phyloP scores from a whole-genome alignment of 2,329 filamentous ascomycete species.

The Apiospora hydei region DNA sequence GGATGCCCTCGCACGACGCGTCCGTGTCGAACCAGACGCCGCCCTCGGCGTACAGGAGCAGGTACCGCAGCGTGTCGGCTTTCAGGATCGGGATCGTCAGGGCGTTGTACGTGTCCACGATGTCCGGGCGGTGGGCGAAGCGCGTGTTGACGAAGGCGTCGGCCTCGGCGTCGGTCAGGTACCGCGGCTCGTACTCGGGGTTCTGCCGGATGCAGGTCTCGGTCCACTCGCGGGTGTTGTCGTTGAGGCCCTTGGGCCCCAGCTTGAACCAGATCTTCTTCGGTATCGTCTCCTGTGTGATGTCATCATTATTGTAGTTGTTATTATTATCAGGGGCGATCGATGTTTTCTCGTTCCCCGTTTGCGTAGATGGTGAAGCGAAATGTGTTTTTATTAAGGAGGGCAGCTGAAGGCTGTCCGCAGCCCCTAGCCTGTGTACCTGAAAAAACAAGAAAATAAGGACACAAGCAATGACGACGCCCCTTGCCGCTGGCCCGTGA shows the following conservation, averaged over 20 bases:
- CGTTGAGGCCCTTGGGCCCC: constrained; percentile 44
- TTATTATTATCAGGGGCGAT: neutral
- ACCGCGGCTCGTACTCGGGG: constrained; percentile 36
- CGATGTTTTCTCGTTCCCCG: neutral
- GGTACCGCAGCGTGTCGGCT: constrained; percentile 28
- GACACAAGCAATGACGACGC: neutral
- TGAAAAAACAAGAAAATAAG: neutral
- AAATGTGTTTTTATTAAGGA: neutral
- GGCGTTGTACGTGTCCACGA: constrained; percentile 35
- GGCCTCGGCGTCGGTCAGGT: constrained; percentile 37
- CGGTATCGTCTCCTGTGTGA: constrained; percentile 34
- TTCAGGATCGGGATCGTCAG: constrained; percentile 32
- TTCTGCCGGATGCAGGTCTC: constrained; percentile 41
- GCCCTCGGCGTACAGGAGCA: constrained; percentile 31
- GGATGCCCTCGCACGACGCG: constrained; percentile 27
- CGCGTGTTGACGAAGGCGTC: constrained; percentile 69
- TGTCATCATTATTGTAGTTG: neutral
- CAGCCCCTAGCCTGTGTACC: neutral
- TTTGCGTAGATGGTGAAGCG: neutral
- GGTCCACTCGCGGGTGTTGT: constrained; percentile 41
- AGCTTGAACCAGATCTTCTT: constrained; percentile 49
- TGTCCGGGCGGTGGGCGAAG: constrained; percentile 47
- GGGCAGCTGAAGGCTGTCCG: neutral
- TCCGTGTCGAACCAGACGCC: constrained; percentile 31
- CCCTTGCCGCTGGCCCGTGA: neutral